These are phyloP conservation scores for Lactarius sp. DNA, from an alignment of 768 basidiomycete species.

Conservation along the genomic window DNA sequence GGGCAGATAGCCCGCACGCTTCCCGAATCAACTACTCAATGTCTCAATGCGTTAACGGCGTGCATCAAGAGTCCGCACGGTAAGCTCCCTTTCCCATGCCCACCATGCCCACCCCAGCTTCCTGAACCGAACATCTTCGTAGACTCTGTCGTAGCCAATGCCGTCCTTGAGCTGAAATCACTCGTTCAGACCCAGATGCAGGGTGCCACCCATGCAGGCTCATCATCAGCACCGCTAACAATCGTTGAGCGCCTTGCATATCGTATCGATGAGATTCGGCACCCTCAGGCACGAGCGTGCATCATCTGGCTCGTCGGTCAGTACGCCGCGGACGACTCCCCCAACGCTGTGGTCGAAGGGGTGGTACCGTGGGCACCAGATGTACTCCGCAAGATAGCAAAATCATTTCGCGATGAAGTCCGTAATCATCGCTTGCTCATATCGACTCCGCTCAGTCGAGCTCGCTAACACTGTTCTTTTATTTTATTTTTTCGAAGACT, in stretches of 20 bases:
- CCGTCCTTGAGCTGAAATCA: slow-evolving; percentile 80
- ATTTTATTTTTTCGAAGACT: slow-evolving; percentile 37
- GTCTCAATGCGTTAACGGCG: slow-evolving; percentile 66
- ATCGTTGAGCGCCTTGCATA: slow-evolving; percentile 79
- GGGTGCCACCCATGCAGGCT: slow-evolving; percentile 28
- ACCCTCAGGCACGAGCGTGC: slow-evolving; percentile 78
- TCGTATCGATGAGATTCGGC: slow-evolving; percentile 72
- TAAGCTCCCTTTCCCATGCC: slow-evolving; percentile 6
- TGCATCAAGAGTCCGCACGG: slow-evolving; percentile 80
- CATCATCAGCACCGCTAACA: slow-evolving; percentile 39
- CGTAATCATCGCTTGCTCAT: slow-evolving; percentile 14
- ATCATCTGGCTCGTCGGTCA: slow-evolving; percentile 93
- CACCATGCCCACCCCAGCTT: not conserved
- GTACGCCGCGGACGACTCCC: slow-evolving; percentile 55
- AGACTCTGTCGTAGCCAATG: slow-evolving; percentile 76
- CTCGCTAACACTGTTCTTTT: not conserved
- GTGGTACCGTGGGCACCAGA: slow-evolving; percentile 84
- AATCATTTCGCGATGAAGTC: slow-evolving; percentile 70
- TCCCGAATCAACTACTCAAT: slow-evolving; percentile 65
- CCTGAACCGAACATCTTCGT: not conserved
- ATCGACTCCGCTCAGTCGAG: not conserved
- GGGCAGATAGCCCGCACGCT: slow-evolving; percentile 67
- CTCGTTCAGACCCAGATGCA: slow-evolving; percentile 68
- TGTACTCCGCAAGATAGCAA: slow-evolving; percentile 73
- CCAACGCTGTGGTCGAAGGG: slow-evolving; percentile 42